Conservation (phyloP, 331 rosid genomes). For the Acacia concinna region DNA sequence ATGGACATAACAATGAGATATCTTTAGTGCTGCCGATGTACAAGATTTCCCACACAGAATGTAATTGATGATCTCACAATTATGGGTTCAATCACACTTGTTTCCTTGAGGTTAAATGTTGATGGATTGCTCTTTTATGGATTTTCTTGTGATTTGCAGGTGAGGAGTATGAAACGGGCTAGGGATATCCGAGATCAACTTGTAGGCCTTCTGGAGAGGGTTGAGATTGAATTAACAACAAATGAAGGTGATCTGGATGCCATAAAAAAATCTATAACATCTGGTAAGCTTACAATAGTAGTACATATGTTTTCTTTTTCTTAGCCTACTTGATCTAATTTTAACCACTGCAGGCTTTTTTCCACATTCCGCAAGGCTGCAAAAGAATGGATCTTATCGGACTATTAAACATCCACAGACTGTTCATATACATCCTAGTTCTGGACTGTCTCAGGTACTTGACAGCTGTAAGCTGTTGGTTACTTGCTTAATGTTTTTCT, state of each 20-base stretch:
- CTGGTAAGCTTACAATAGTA: constrained; percentile 53
- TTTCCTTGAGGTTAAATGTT: constrained; percentile 10
- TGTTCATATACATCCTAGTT: constrained; percentile 95
- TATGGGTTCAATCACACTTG: constrained; percentile 4
- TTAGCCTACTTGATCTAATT: constrained; percentile 22
- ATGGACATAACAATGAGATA: background rate
- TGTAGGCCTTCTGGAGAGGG: constrained; percentile 89
- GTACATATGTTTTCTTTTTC: background rate
- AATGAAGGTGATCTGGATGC: constrained; percentile 63
- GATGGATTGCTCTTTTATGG: constrained; percentile 18
- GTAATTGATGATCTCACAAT: background rate
- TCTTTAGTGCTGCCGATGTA: background rate
- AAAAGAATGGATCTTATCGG: constrained; percentile 84
- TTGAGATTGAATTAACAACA: constrained; percentile 78
- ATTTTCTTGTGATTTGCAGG: constrained; percentile 46
- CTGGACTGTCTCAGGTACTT: constrained; percentile 82
- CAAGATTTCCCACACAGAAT: background rate
- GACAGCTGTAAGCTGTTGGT: background rate
- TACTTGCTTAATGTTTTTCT: constrained; percentile 6
- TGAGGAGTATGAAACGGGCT: constrained; percentile 96
- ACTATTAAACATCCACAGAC: constrained; percentile 81
- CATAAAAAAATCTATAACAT: constrained; percentile 83
- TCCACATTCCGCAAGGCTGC: constrained; percentile 78
- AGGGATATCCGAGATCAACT: constrained; percentile 96
- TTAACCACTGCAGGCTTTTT: constrained; percentile 64